Evolutionary conservation across 805 yeast species (phyloP), one percentile per base, ranked within the genome.

Genomic region (Millerozyma miso): DNA sequence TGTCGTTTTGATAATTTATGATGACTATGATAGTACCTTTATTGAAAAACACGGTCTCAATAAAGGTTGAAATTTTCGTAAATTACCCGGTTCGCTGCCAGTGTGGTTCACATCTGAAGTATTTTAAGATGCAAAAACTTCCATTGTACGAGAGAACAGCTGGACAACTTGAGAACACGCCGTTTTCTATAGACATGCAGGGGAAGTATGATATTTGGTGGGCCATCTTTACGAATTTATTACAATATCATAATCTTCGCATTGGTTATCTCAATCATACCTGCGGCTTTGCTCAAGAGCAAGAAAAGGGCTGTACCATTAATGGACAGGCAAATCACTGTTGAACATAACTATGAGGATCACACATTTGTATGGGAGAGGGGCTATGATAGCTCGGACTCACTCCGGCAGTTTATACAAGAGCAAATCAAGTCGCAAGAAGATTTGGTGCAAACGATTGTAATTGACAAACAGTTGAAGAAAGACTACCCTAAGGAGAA

Each of bases 401-500:
- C 23, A 33, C 10, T 41, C 32, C 16, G 20, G 40, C 14, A 38
- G 40, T 41, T 35, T 32, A 14, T 31, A 31, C 13, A 17, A 17
- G 23, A 16, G 37, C 20, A 26, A 34, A 23, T 40, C 10, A 26
- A 18, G 19, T n/a, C n/a, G 15, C 42, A 39, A 16, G 16, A n/a
- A 2, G 15, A 32, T 8, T 13, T 14, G 31, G 15, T 19, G 35
- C 42, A 39, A 15, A 33, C 37, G n/a, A 39, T 32, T 14, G 32
- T 39, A 15, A 29, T 39, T 18, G 20, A 39, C 12, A 39, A 33
- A 33, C 12, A 33, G 29, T 15, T 8, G 15, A n/a, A 35, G 7
- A 20, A 36, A 10, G 20, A 19, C 10, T 39, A 42, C 35, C 13
- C 33, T 14, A 39, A 40, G 20, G 54, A 40, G 19, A 49, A 49